These are phyloP conservation scores for Lactarius psammicola DNA, from an alignment of 768 basidiomycete species.

Conservation along the genomic window DNA sequence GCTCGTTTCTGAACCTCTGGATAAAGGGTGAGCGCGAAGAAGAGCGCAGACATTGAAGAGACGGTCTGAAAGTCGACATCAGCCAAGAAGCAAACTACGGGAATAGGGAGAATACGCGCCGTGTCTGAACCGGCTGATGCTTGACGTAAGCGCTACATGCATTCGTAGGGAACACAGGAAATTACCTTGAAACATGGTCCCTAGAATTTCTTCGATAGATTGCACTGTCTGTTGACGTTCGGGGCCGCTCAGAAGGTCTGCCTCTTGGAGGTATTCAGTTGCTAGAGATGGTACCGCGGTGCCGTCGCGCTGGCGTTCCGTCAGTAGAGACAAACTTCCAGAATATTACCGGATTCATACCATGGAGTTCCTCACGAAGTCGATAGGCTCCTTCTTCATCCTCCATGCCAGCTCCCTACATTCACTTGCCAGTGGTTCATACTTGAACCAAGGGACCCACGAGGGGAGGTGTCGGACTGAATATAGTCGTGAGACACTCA, in stretches of 20 bases:
- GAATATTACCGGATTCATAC: background rate
- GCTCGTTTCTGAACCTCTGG: constrained; percentile 30
- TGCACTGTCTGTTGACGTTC: background rate
- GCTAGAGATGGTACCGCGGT: background rate
- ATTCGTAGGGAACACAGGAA: background rate
- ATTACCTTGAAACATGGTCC: background rate
- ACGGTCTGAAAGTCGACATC: constrained; percentile 2
- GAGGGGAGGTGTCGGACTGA: constrained; percentile 5
- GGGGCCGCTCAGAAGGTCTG: background rate
- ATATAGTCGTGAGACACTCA: background rate
- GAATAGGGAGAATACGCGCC: background rate
- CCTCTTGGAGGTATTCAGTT: background rate
- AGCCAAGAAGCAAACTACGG: background rate
- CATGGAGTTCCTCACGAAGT: constrained; percentile 3
- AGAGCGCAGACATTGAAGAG: constrained; percentile 30
- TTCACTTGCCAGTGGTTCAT: background rate
- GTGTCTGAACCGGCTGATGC: background rate
- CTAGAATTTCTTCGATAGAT: background rate
- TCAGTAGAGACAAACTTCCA: background rate
- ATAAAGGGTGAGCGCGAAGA: constrained; percentile 33
- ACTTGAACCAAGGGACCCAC: constrained; percentile 9
- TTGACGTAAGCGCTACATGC: background rate
- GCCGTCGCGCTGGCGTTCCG: background rate
- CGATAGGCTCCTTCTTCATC: background rate
- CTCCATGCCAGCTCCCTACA: background rate